Base-by-base conservation (phyloP, 331 rosid species). In the Malus hybrid region DNA sequence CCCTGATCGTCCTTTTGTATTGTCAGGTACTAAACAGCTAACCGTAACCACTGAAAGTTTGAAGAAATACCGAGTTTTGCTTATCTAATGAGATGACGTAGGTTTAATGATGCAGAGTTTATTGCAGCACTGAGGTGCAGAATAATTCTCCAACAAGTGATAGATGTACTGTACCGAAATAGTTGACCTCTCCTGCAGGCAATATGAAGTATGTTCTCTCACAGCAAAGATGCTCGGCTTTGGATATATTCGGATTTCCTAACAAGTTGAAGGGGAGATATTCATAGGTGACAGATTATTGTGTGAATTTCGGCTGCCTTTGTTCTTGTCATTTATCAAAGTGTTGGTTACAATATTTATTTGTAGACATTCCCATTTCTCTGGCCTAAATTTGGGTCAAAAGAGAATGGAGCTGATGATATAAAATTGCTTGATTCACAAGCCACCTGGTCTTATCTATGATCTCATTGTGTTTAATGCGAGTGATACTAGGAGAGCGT, bases 1-100 rank as follows among this genome's bases (percentile, higher is more conserved):
- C 36, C 22, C 63, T n/a, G 42, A 16, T 18, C 34, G 66, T 30
- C 29, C 13, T 67, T 56, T 69, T 33, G 5, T 46, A 12, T 36
- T 62, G 16, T 73, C 83, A 80, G 83, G 79, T 29, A 68, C 71
- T 74, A 26, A 74, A 22, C 16, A 50, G 72, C 83, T 63, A 65
- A 74, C 67, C 50, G 19, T 9, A 52, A 15, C 30, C n/a, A 16
- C 55, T 57, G 68, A 33, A 75, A 10, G 77, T 66, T 64, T 39
- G 55, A 39, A 65, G 46, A 48, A 29, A 46, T 32, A 10, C 48
- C 72, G 29, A 26, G 33, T 62, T 68, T 50, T 68, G 75, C 58
- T 48, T 58, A 80, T 52, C 24, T 18, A 1, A 32, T 28, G 39
- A 56, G 70, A 72, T 42, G 48, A 18, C 11, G 22, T 66, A 5